Base-by-base conservation (phyloP, 1,139 yeast species). In the Arxiozyma telluris region DNA sequence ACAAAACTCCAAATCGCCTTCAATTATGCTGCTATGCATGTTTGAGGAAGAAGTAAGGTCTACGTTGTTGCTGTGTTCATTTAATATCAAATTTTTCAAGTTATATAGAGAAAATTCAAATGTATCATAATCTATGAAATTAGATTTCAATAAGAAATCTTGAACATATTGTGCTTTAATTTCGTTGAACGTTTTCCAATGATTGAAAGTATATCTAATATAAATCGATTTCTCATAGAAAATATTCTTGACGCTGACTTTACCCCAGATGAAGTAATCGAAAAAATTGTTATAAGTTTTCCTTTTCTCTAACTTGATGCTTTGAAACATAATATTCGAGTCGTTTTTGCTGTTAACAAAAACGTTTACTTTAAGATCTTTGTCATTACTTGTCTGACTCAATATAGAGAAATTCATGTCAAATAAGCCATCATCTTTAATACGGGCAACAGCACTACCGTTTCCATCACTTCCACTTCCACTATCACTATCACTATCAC, bases 221-320 rank as follows among this genome's bases (percentile, higher is more conserved):
- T 60, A 56, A 18, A 67, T 67, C 7, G 55, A 55, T 51, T 67
- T 67, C 48, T 66, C 65, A 56, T 53, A 67, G 50, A 49, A 64
- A 18, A 65, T 55, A 58, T 67, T 66, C 50, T 61, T 63, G 27
- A 67, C 70, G 44, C 64, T 50, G 22, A 66, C 56, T 43, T 61
- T 59, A 22, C 70, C 70, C 50, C 53, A 42, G 21, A 53, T 45
- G 23, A 43, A 50, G 47, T 49, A 50, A 47, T 46, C 43, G 41
- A 49, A 42, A 27, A 48, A 44, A 49, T 54, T 47, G 15, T 50
- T 47, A 15, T 41, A 25, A 15, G 44, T 44, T 22, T 42, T 34
- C 7, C 45, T 56, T n/a, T 56, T 56, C 53, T 58, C 59, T 48
- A 66, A 58, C 23, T 62, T 56, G 22, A 67, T 52, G 23, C 62